A percentile compares a stretch with the other conserved stretches of the same genome.
Conservation (phyloP, 495 filamentous ascomycete species). For the Xylaria venustula region DNA sequence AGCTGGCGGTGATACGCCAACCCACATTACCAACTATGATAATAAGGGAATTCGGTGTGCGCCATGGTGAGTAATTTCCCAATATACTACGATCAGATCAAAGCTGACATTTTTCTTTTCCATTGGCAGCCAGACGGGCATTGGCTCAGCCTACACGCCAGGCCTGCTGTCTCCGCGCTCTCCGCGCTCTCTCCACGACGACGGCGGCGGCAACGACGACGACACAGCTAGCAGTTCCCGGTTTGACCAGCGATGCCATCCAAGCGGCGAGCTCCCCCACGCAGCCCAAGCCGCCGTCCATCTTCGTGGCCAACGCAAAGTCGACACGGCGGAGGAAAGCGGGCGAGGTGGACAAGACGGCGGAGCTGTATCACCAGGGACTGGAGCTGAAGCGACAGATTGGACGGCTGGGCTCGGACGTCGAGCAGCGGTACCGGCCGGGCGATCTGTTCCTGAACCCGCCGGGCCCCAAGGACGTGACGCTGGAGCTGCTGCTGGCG, state of each 20-base stretch:
- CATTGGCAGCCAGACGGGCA: conserved; percentile 42
- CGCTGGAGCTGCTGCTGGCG: conserved; percentile 89
- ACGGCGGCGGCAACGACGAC: conserved; percentile 16
- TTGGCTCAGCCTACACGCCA: conserved; percentile 40
- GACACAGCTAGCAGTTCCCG: conserved; percentile 5
- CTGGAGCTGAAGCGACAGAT: conserved; percentile 27
- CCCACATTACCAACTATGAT: conserved; percentile 41
- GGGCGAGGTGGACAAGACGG: conserved; percentile 30
- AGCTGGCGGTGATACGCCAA: neutral
- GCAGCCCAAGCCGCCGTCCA: conserved; percentile 15
- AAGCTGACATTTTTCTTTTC: conserved; percentile 14
- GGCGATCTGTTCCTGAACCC: conserved; percentile 66
- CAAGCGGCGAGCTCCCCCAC: neutral
- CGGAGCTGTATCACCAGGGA: conserved; percentile 25
- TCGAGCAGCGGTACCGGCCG: conserved; percentile 64
- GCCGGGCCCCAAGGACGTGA: conserved; percentile 72
- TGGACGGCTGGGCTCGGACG: conserved; percentile 50
- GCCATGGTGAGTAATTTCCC: conserved; percentile 40
- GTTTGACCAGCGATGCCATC: neutral
- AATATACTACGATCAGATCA: neutral
- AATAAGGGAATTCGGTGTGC: conserved; percentile 48
- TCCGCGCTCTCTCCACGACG: too few relatives aligned
- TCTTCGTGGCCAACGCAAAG: conserved; percentile 24
- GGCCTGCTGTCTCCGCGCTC: conserved; percentile 36
- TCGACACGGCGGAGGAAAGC: conserved; percentile 21